phyloP scores from a whole-genome alignment of 2,329 filamentous ascomycete genomes.

The Cladosporium velox region DNA sequence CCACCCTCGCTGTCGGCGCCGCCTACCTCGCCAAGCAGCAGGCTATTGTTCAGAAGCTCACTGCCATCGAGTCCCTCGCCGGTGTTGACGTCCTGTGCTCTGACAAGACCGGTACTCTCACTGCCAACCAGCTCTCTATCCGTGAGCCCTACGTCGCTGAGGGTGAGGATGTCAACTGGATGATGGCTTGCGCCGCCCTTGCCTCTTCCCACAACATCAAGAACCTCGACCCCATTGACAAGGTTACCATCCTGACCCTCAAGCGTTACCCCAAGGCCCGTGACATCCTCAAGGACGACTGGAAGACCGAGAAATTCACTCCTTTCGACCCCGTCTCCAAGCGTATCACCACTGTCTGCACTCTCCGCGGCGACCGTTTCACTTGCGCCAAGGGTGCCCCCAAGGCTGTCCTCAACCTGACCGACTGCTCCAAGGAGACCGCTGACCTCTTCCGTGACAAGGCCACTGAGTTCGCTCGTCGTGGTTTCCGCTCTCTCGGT shows the following conservation, averaged over 20 bases:
- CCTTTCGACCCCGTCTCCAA: constrained; percentile 79
- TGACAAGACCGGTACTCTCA: constrained; percentile 79
- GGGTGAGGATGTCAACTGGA: constrained; percentile 78
- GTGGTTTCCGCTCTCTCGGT: constrained; percentile 79
- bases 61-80: constrained; percentile 74
- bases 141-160: constrained; percentile 76
- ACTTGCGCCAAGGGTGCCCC: constrained; percentile 76
- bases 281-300: constrained; percentile 73
- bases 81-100: constrained; percentile 79
- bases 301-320: constrained; percentile 76
- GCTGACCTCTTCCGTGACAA: constrained; percentile 70
- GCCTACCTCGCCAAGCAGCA: constrained; percentile 76
- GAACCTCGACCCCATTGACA: constrained; percentile 77
- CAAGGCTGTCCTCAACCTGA: constrained; percentile 71
- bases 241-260: constrained; percentile 74
- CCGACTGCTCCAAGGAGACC: constrained; percentile 66
- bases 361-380: constrained; percentile 69
- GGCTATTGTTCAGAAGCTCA: constrained; percentile 78
- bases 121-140: constrained; percentile 73
- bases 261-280: constrained; percentile 76
- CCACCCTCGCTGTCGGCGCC: constrained; percentile 74
- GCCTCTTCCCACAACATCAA: constrained; percentile 79
- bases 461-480: constrained; percentile 72
- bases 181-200: constrained; percentile 78
- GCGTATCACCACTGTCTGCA: constrained; percentile 71